phyloP scores from a whole-genome alignment of 179 eudicot species.

The Camellia oleifera region DNA sequence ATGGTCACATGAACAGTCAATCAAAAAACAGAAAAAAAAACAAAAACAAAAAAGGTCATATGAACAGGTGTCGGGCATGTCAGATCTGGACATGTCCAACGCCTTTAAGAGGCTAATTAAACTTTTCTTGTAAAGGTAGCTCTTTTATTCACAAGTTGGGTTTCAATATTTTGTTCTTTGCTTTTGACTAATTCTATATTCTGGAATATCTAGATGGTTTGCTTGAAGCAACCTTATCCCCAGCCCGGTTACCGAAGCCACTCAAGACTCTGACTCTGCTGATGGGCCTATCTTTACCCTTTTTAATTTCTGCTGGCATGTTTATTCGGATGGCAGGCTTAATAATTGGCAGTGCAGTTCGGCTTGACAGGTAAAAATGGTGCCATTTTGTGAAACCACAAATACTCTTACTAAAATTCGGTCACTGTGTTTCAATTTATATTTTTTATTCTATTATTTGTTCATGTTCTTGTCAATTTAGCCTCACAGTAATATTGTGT shows the following conservation, averaged over 20 bases:
- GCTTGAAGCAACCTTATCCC: constrained; percentile 94
- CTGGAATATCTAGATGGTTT: constrained; percentile 71
- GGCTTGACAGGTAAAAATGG: constrained; percentile 67
- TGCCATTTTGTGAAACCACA: background rate
- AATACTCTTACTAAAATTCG: background rate
- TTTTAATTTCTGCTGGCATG: constrained; percentile 74
- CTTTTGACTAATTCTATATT: constrained; percentile 21
- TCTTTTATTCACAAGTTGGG: background rate
- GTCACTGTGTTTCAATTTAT: background rate
- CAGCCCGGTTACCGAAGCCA: constrained; percentile 79
- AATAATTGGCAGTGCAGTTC: constrained; percentile 70
- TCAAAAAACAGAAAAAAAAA: no score
- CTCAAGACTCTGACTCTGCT: constrained; percentile 75
- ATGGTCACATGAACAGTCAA: background rate
- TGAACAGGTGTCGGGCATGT: background rate
- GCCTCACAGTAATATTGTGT: background rate
- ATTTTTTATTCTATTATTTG: background rate
- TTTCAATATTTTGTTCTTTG: background rate
- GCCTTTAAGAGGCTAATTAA: background rate
- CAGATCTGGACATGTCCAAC: constrained; percentile 1
- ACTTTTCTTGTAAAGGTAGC: background rate
- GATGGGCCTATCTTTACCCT: constrained; percentile 69
- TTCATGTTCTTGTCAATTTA: background rate
- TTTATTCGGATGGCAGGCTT: constrained; percentile 56
- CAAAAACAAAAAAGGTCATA: background rate